A percentile compares a stretch with the other conserved stretches of the same genome.
phyloP scores from a whole-genome alignment of 1,284 basidiomycete genomes.

The Fistulinella staudtii region DNA sequence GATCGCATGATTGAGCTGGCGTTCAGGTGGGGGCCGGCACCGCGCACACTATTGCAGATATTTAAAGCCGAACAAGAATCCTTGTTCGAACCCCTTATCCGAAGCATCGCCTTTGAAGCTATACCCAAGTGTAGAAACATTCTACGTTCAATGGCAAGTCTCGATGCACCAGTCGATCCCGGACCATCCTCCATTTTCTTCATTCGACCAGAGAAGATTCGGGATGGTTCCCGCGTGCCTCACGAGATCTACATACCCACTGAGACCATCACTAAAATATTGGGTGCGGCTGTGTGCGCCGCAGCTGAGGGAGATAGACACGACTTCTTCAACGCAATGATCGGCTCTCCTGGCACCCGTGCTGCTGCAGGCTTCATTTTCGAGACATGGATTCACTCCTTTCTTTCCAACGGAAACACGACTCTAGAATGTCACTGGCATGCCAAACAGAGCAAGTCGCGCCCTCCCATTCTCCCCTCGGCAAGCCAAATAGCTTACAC shows the following conservation, averaged over 20 bases:
- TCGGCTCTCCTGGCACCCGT: not conserved
- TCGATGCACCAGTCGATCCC: not conserved
- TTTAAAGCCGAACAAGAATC: not conserved
- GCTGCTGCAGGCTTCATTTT: slow-evolving; percentile 3
- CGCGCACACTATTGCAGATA: not conserved
- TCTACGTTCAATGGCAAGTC: slow-evolving; percentile 1
- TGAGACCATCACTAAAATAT: not conserved
- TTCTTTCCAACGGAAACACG: not conserved
- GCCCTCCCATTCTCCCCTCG: not conserved
- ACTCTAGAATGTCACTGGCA: slow-evolving; percentile 1
- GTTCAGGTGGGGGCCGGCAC: not conserved
- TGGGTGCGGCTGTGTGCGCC: not conserved
- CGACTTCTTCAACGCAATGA: slow-evolving; percentile 6
- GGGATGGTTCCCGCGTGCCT: not conserved
- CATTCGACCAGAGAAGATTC: not conserved
- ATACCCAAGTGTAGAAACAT: slow-evolving; percentile 1
- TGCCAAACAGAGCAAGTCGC: not conserved
- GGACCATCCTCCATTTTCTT: slow-evolving; percentile 3
- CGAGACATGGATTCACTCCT: slow-evolving; percentile 1
- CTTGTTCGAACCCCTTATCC: not conserved
- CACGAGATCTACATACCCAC: slow-evolving; percentile 1
- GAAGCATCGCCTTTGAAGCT: not conserved
- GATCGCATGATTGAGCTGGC: slow-evolving; percentile 2
- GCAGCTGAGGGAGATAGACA: not conserved
- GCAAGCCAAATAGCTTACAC: not conserved